Percentiles rank a stretch among this genome's conserved stretches.
Conservation (phyloP, 768 basidiomycete genomes). For the Goffeauzyma gilvescens region DNA sequence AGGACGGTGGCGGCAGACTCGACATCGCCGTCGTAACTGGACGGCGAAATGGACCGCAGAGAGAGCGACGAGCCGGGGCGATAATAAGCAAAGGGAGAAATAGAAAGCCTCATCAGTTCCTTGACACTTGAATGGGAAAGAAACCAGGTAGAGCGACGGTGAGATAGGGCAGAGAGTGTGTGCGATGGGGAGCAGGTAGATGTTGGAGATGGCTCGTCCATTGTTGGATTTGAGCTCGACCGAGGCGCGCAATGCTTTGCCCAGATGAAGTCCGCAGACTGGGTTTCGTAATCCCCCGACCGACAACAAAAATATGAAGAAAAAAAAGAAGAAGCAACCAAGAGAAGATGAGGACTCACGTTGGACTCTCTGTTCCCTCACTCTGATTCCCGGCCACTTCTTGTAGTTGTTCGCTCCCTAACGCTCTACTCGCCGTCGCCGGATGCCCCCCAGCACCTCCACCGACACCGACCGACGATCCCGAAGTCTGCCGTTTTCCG, state of each 20-base stretch:
- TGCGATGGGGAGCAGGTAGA: neutral
- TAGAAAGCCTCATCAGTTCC: conserved; percentile 18
- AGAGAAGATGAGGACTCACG: no score
- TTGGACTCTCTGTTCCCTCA: no score
- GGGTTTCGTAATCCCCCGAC: no score
- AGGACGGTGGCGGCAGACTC: conserved; percentile 21
- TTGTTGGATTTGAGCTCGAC: neutral
- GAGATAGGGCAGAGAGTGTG: conserved; percentile 14
- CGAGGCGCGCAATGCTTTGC: no score
- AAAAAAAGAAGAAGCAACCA: no score
- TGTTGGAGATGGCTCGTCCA: neutral
- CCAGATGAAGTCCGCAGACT: no score
- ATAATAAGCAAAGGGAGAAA: conserved; percentile 23
- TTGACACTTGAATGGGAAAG: no score
- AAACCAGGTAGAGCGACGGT: conserved; percentile 15
- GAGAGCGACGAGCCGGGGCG: neutral
- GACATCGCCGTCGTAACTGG: conserved; percentile 32
- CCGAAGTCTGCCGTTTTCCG: neutral
- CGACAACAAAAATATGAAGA: no score
- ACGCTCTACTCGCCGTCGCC: neutral
- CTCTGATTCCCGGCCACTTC: no score
- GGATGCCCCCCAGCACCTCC: neutral
- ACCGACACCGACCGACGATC: neutral
- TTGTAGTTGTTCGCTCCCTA: neutral
- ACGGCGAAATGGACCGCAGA: neutral